Base-by-base conservation (phyloP, 179 eudicot genomes). In the Silene vulgaris region DNA sequence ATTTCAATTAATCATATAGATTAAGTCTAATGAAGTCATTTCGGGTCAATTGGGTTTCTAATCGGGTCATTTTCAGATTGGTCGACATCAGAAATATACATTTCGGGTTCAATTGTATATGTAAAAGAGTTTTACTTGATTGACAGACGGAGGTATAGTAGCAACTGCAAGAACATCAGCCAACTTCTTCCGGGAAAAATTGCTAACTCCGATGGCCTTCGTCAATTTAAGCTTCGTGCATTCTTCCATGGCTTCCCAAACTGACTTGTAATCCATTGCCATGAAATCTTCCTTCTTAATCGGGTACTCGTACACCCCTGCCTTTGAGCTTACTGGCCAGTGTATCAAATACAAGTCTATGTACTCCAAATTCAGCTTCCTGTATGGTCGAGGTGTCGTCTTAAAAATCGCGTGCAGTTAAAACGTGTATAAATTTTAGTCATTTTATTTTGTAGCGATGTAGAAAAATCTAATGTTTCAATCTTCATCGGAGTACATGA, bases 231-330 rank as follows among this genome's bases (percentile, higher is more conserved):
- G 87, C 71, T 78, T 80, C 26, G 77, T 76, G 71, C 92, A 90
- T 72, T 90, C 92, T 75, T 91, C 97, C 96, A 91, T 88, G 67
- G 80, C 87, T 76, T 77, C 85, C 97, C 96, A 91, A 60, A 85
- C 88, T 8, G 85, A 79, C 77, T 86, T 76, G 26, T 86, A 78
- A 79, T 91, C 92, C 80, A 91, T 73, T 11, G 88, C 78, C 57
- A 70, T 37, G 64, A 90, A 72, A 30, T 61, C 76, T 45, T 87
- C 87, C 69, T 72, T 79, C 28, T 82, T 74, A 8, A 88, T 85
- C 23, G 74, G 84, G n/a, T 75, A 63, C 32, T 84, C 84, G 69
- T 21, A 71, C 9, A 64, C 69, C 28, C 84, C 89, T n/a, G 87
- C 85, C 73, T 71, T 80, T 43, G 82, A 66, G 67, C 89, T 82